Percentiles rank a stretch among this genome's conserved stretches.
These are phyloP conservation scores for Fraxinus quadrangulata DNA, from an alignment of 257 asterid species.

Conservation along the genomic window DNA sequence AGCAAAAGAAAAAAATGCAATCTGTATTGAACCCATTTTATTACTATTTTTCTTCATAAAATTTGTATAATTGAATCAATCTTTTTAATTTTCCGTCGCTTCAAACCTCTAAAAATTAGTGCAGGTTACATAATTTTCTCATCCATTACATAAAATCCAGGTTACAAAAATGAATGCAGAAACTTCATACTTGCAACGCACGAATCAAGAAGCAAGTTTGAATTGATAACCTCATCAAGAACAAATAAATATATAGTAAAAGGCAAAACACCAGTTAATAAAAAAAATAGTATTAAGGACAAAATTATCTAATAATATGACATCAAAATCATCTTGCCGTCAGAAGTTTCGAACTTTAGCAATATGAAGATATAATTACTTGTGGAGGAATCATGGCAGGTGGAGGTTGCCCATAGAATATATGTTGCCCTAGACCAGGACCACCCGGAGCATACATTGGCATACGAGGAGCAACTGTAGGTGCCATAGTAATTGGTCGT, in stretches of 20 bases:
- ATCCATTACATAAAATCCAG: slow-evolving; percentile 2
- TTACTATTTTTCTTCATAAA: background rate
- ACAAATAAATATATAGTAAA: background rate
- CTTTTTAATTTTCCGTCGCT: background rate
- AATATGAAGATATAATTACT: slow-evolving; percentile 39
- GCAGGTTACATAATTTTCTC: background rate
- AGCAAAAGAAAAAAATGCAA: background rate
- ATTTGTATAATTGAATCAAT: background rate
- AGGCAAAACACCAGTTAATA: background rate
- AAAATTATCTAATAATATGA: background rate
- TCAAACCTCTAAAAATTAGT: background rate
- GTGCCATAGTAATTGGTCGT: slow-evolving; percentile 74
- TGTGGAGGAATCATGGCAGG: slow-evolving; percentile 80
- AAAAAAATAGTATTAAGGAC: background rate
- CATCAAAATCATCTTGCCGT: slow-evolving; percentile 3
- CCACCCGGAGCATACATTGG: slow-evolving; percentile 78
- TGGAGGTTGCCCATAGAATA: slow-evolving; percentile 86
- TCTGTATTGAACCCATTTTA: background rate
- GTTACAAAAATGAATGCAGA: background rate
- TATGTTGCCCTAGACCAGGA: slow-evolving; percentile 89
- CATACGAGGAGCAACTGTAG: slow-evolving; percentile 78
- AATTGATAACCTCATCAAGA: background rate
- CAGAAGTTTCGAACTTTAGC: background rate
- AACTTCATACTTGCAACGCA: background rate
- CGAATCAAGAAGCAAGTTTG: background rate